Evolutionary conservation across 257 asterid genomes (phyloP).

Genomic region (Fraxinus anomala): DNA sequence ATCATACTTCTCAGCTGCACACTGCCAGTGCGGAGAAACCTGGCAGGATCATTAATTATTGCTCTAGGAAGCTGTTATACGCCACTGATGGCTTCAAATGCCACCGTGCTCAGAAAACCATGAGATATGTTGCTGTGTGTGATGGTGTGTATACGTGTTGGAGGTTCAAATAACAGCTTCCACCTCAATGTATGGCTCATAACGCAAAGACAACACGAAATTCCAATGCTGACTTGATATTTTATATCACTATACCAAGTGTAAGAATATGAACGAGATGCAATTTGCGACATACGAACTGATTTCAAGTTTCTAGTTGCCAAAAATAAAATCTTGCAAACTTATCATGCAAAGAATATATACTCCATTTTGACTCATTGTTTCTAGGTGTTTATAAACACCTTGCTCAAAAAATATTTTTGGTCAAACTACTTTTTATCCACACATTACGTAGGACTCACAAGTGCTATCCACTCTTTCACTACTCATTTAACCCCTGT

Average conservation of each 20-base stretch:
- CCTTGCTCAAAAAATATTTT: too few relatives aligned
- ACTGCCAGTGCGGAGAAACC: constrained; percentile 99
- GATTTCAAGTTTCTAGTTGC: constrained; percentile 3
- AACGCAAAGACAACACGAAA: neutral
- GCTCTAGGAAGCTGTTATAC: constrained; percentile 71
- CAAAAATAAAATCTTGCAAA: constrained; percentile 2
- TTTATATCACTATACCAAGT: neutral
- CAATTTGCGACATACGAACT: neutral
- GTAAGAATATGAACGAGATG: neutral
- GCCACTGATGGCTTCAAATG: constrained; percentile 48
- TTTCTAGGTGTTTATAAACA: too few relatives aligned
- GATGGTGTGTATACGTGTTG: constrained; percentile 7
- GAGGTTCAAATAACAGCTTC: constrained; percentile 55
- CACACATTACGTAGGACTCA: too few relatives aligned
- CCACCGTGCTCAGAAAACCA: constrained; percentile 40
- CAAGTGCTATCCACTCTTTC: too few relatives aligned
- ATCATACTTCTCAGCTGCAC: constrained; percentile 99
- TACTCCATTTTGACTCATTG: too few relatives aligned
- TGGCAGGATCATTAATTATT: constrained; percentile 74
- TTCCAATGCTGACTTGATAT: neutral
- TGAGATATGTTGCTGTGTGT: constrained; percentile 38
- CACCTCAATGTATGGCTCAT: constrained; percentile 17
- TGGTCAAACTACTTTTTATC: too few relatives aligned
- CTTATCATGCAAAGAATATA: neutral
- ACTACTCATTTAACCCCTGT: too few relatives aligned